Percentiles rank a stretch among this genome's conserved stretches.
These are phyloP conservation scores for Penicillium frequentans DNA, from an alignment of 2,329 filamentous ascomycete genomes.

Conservation along the genomic window DNA sequence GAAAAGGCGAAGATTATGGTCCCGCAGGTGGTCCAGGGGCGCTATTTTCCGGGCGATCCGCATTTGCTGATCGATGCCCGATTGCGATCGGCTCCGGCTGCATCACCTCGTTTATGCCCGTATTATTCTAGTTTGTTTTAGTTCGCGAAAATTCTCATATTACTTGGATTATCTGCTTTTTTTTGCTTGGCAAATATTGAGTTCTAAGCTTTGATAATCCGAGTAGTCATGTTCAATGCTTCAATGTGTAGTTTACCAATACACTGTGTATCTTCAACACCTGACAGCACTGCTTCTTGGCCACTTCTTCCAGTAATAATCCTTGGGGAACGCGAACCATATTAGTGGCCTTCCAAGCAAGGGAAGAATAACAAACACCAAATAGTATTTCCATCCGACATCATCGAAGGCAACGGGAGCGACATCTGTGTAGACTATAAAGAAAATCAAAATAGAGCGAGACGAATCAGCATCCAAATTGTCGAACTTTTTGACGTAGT, in stretches of 20 bases:
- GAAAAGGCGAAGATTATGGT: constrained; percentile 19
- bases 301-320: too few relatives aligned
- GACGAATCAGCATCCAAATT: too few relatives aligned
- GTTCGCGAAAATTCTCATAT: too few relatives aligned
- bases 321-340: too few relatives aligned
- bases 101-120: neutral
- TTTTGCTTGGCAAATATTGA: neutral
- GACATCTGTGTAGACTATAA: neutral
- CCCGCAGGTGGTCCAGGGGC: constrained; percentile 19
- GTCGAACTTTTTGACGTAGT: too few relatives aligned
- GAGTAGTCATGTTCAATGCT: too few relatives aligned
- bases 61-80: constrained; percentile 19
- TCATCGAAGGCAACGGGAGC: constrained; percentile 7
- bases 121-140: neutral
- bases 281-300: too few relatives aligned
- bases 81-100: constrained; percentile 1
- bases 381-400: constrained; percentile 17
- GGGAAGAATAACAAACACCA: constrained; percentile 6
- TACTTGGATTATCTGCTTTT: neutral
- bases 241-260: too few relatives aligned
- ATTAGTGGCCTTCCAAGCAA: neutral
- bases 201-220: too few relatives aligned
- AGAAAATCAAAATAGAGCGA: neutral
- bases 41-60: constrained; percentile 24
- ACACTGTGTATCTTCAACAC: too few relatives aligned